Evolutionary conservation across 495 filamentous ascomycete genomes (phyloP), one percentile per base, ranked within the genome.

Genomic region (Talaromyces proteolyticus): DNA sequence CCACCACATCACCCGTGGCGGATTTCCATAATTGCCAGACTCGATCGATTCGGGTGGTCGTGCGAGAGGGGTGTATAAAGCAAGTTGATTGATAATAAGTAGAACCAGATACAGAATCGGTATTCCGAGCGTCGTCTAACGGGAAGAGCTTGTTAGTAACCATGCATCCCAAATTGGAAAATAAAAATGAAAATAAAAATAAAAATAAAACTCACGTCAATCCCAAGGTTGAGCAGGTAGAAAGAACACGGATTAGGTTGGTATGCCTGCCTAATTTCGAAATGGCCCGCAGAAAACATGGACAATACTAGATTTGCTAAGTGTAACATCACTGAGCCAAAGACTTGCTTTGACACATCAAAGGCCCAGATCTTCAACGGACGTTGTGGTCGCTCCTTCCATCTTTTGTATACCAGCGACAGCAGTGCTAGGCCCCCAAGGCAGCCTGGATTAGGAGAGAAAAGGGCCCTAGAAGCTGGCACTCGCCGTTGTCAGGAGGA

Each of bases 291-390:
- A 4, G 87, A 91, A 47, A 97, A 76, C 89, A 98, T 88, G 40
- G 89, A 94, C 84, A 98, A 91, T 58, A 95, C 75, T 7, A 98
- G 77, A 62, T 98, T 98, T 18, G 89, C 85, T 22, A 89, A 75
- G 65, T 98, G 93, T 20, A 95, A 80, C 72, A 98, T 77, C 39
- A 87, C 81, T 39, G 88, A 91, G 8, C 93, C 93, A 53, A 96
- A 85, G n/a, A 98, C 90, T 72, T 98, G 93, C 71, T 98, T 98
- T 14, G 87, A 92, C 25, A 84, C 93, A 67, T 98, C 93, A 62
- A 97, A 97, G 57, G 84, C 89, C 91, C 91, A 98, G 54, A 98
- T 88, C 67, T 89, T 89, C 49, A 97, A 51, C 16, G 94, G 94
- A 38, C 93, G 80, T 59, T 96, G 92, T 1, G 92, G 92, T 21